Conservation (phyloP, 306 rosid genomes). For the Rosa lucieae region DNA sequence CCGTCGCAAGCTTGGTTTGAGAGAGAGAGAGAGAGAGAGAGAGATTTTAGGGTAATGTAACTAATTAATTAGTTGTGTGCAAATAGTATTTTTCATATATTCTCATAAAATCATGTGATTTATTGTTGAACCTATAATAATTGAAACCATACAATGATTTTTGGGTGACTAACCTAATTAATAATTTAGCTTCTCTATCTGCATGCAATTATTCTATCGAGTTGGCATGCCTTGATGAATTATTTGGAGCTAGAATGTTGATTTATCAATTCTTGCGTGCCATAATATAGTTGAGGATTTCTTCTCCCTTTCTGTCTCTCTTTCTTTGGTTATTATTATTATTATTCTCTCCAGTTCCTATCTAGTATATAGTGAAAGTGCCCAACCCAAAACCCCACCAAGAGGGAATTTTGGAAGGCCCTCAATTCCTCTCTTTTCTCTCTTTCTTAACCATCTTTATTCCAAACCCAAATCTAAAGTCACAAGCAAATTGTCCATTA, state of each 20-base stretch:
- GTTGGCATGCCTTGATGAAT: slow-evolving; percentile 18
- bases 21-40: too few species aligned
- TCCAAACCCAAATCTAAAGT: slow-evolving; percentile 84
- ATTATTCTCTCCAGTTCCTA: slow-evolving; percentile 44
- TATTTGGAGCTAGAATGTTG: slow-evolving; percentile 45
- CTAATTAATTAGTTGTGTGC: background rate
- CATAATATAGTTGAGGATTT: slow-evolving; percentile 52
- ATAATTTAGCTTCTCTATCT: background rate
- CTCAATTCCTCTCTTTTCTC: slow-evolving; percentile 29
- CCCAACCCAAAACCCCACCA: slow-evolving; percentile 59
- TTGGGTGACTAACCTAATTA: slow-evolving; percentile 10
- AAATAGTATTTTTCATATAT: too few species aligned
- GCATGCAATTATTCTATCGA: slow-evolving; percentile 5
- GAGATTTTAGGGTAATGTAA: too few species aligned
- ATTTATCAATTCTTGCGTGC: slow-evolving; percentile 36
- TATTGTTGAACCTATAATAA: background rate
- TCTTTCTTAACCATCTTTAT: slow-evolving; percentile 55
- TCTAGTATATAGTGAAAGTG: slow-evolving; percentile 54
- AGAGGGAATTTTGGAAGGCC: slow-evolving; percentile 51
- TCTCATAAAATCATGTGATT: too few species aligned
- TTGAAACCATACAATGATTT: background rate
- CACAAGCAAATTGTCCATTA: slow-evolving; percentile 38
- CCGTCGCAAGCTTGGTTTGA: too few species aligned
- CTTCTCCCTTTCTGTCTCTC: slow-evolving; percentile 22
- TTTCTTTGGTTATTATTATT: slow-evolving; percentile 25